Percentiles rank a stretch among this genome's conserved stretches.
These are phyloP conservation scores for Phytophthora fragariaefolia DNA, from an alignment of 352 stramenopile species.

Conservation along the genomic window DNA sequence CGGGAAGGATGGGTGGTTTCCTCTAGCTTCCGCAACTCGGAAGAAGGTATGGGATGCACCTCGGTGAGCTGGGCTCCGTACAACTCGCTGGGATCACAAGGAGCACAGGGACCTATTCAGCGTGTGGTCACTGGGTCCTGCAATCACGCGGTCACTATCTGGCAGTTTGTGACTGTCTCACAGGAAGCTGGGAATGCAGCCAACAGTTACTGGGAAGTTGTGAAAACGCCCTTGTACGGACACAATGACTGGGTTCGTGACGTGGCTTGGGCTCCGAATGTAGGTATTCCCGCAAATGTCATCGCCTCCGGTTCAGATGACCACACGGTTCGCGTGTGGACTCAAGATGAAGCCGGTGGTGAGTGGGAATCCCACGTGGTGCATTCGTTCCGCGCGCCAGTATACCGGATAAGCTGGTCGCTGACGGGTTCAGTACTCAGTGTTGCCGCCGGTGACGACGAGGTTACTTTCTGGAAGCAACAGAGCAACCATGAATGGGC, in stretches of 20 bases:
- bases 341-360: slow-evolving; percentile 66
- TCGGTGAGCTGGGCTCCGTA: slow-evolving; percentile 88
- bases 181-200: slow-evolving; percentile 37
- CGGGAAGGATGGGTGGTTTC: slow-evolving; percentile 83
- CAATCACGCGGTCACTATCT: slow-evolving; percentile 70
- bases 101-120: slow-evolving; percentile 64
- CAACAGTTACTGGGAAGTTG: slow-evolving; percentile 46
- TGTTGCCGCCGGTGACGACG: slow-evolving; percentile 68
- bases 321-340: slow-evolving; percentile 84
- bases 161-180: slow-evolving; percentile 50
- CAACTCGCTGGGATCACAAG: slow-evolving; percentile 86
- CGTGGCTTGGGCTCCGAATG: slow-evolving; percentile 84
- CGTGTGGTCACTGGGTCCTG: slow-evolving; percentile 78
- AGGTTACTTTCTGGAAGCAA: slow-evolving; percentile 88
- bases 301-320: slow-evolving; percentile 86
- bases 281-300: slow-evolving; percentile 82
- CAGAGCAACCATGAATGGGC: slow-evolving; percentile 63
- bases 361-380: slow-evolving; percentile 72
- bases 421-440: slow-evolving; percentile 72
- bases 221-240: slow-evolving; percentile 54
- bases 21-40: slow-evolving; percentile 79
- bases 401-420: slow-evolving; percentile 89
- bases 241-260: slow-evolving; percentile 89
- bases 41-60: slow-evolving; percentile 75
- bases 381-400: slow-evolving; percentile 70